A percentile compares a stretch with the other conserved stretches of the same genome.
These are phyloP conservation scores for Pseudogymnoascus sp. DNA, from an alignment of 2,329 filamentous ascomycete species.

Conservation along the genomic window DNA sequence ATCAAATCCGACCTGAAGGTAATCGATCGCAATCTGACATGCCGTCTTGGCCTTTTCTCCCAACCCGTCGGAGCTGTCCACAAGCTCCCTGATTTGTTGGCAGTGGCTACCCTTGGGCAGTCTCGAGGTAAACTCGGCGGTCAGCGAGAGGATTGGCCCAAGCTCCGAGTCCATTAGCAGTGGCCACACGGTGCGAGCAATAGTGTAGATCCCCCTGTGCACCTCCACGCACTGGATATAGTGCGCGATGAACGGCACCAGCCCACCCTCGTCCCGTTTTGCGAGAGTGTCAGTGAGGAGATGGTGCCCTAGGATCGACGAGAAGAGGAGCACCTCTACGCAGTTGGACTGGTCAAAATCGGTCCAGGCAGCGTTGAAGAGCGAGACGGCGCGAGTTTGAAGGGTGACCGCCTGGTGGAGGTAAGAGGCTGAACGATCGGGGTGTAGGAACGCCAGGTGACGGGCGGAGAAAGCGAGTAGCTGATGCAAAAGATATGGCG, in stretches of 20 bases:
- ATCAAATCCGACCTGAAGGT: constrained; percentile 24
- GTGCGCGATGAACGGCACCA: constrained; percentile 25
- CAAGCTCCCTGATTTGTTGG: constrained; percentile 15
- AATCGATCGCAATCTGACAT: constrained; percentile 23
- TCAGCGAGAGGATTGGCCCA: constrained; percentile 20
- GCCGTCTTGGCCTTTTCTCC: constrained; percentile 19
- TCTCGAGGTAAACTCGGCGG: constrained; percentile 14
- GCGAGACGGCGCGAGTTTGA: constrained; percentile 26
- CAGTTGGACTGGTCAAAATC: constrained; percentile 26
- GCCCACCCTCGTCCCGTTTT: constrained; percentile 15
- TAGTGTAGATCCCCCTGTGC: constrained; percentile 18
- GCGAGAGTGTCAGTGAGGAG: constrained; percentile 30
- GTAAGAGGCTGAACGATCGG: constrained; percentile 20
- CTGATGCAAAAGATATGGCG: constrained; percentile 32
- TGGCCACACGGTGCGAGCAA: constrained; percentile 21
- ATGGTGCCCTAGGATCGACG: constrained; percentile 29
- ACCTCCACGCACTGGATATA: constrained; percentile 26
- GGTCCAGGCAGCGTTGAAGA: constrained; percentile 24
- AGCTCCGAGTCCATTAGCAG: constrained; percentile 25
- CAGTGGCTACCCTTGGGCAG: constrained; percentile 23
- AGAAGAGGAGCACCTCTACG: constrained; percentile 29
- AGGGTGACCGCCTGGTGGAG: constrained; percentile 24
- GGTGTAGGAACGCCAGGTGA: constrained; percentile 27
- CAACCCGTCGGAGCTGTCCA: constrained; percentile 18
- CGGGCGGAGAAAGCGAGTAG: constrained; percentile 32